phyloP scores from a whole-genome alignment of 495 filamentous ascomycete species.

The Parachaetomium inaequale region DNA sequence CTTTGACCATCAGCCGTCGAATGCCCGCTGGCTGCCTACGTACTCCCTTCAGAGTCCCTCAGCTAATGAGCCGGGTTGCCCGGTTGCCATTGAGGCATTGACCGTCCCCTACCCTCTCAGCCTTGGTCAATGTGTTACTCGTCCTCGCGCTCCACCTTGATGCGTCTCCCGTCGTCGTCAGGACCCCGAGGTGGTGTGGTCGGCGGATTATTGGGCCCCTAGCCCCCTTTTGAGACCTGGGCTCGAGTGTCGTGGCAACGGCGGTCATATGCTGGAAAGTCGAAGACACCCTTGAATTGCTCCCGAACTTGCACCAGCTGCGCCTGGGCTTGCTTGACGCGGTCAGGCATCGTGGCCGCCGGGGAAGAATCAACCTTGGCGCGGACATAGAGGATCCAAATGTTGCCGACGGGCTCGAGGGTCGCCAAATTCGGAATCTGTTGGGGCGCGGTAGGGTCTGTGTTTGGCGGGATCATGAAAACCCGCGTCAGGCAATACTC shows the following conservation, averaged over 20 bases:
- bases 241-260: constrained; percentile 39
- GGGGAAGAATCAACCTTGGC: constrained; percentile 35
- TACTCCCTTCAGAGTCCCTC: too few species aligned
- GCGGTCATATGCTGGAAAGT: constrained; percentile 43
- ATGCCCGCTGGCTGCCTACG: too few species aligned
- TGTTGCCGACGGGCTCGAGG: constrained; percentile 22
- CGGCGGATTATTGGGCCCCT: neutral
- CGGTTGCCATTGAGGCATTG: too few species aligned
- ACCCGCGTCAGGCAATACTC: constrained; percentile 41
- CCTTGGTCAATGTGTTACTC: neutral
- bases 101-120: too few species aligned
- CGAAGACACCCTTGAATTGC: constrained; percentile 41
- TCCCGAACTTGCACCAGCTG: constrained; percentile 34
- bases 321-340: constrained; percentile 39
- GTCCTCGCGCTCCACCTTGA: neutral
- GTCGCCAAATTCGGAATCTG: constrained; percentile 19
- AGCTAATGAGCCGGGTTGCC: too few species aligned
- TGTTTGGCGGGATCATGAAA: constrained; percentile 22
- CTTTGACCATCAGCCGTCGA: too few species aligned
- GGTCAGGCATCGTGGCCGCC: constrained; percentile 31
- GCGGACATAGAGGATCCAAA: constrained; percentile 43
- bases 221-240: constrained; percentile 2
- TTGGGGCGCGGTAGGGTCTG: constrained; percentile 16
- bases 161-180: neutral
- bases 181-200: neutral